Conservation (phyloP, 495 filamentous ascomycete species). For the Diplogelasinospora grovesii region DNA sequence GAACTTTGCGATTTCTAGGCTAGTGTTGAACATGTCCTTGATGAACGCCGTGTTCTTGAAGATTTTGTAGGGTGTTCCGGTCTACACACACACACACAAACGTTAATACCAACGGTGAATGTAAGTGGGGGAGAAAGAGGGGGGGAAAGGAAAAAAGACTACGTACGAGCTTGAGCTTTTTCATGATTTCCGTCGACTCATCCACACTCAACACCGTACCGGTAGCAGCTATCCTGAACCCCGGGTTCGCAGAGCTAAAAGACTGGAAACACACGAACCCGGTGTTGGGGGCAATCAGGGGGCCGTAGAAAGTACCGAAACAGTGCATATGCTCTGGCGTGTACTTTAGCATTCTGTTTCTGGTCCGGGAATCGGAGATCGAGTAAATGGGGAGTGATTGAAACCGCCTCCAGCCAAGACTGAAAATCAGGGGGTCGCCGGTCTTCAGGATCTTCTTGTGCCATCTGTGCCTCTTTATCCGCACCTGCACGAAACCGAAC, state of each 20-base stretch:
- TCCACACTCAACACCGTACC: conserved; percentile 90
- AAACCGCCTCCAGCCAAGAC: conserved; percentile 94
- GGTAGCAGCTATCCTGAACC: conserved; percentile 90
- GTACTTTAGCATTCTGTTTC: conserved; percentile 97
- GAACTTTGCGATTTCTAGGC: conserved; percentile 94
- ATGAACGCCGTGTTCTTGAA: conserved; percentile 99
- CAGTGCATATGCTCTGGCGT: conserved; percentile 87
- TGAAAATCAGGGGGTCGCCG: conserved; percentile 94
- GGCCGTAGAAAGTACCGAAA: conserved; percentile 90
- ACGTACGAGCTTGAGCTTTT: conserved; percentile 82
- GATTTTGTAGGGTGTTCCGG: conserved; percentile 75
- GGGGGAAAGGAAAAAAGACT: background rate
- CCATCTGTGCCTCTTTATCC: conserved; percentile 96
- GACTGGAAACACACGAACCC: conserved; percentile 91
- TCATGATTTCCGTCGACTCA: conserved; percentile 91
- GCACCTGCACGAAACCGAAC: conserved; percentile 88
- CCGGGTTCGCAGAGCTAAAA: conserved; percentile 78
- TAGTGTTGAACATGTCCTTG: conserved; percentile 93
- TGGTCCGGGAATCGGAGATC: conserved; percentile 84
- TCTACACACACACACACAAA: conserved; percentile 14
- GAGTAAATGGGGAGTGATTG: conserved; percentile 89
- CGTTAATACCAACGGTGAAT: background rate
- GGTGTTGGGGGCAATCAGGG: conserved; percentile 89
- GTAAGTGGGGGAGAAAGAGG: too few species aligned
- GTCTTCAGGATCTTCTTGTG: conserved; percentile 99